Evolutionary conservation across 495 filamentous ascomycete genomes (phyloP).

Genomic region (Penicillium nucicola): DNA sequence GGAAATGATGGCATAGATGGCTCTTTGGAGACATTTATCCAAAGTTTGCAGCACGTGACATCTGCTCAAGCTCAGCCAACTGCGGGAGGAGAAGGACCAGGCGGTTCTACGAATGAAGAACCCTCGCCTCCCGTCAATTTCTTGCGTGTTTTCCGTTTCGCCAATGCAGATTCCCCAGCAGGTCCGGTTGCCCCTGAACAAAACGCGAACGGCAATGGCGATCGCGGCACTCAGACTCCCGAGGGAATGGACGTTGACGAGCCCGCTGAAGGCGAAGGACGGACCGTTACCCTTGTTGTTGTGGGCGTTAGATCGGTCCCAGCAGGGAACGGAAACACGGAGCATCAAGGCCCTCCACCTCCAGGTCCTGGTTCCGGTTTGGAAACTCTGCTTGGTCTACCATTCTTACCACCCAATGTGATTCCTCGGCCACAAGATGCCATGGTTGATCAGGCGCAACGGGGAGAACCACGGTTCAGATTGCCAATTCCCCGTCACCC

Average conservation of each 20-base stretch:
- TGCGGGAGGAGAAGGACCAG: slow-evolving; percentile 28
- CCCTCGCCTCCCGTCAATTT: slow-evolving; percentile 54
- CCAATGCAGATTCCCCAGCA: slow-evolving; percentile 41
- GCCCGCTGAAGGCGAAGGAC: slow-evolving; percentile 51
- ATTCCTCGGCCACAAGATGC: slow-evolving; percentile 37
- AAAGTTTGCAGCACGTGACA: slow-evolving; percentile 53
- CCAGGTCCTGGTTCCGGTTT: slow-evolving; percentile 37
- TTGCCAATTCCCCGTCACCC: slow-evolving; percentile 47
- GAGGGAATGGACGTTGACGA: slow-evolving; percentile 43
- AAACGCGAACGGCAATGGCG: slow-evolving; percentile 16
- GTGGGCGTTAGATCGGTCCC: slow-evolving; percentile 70
- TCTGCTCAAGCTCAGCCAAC: slow-evolving; percentile 41
- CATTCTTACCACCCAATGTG: slow-evolving; percentile 59
- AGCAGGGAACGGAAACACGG: slow-evolving; percentile 45
- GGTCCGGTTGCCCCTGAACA: slow-evolving; percentile 17
- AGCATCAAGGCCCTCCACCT: slow-evolving; percentile 35
- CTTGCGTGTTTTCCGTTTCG: slow-evolving; percentile 59
- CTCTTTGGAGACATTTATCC: slow-evolving; percentile 55
- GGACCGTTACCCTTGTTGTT: slow-evolving; percentile 66
- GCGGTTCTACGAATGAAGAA: slow-evolving; percentile 23
- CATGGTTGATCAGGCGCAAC: slow-evolving; percentile 30
- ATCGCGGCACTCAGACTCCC: slow-evolving; percentile 2
- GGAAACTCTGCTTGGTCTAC: slow-evolving; percentile 49
- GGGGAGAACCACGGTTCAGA: slow-evolving; percentile 45
- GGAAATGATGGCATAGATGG: slow-evolving; percentile 56